phyloP scores from a whole-genome alignment of 2,329 filamentous ascomycete genomes.

The Phyllosticta ampelicida region DNA sequence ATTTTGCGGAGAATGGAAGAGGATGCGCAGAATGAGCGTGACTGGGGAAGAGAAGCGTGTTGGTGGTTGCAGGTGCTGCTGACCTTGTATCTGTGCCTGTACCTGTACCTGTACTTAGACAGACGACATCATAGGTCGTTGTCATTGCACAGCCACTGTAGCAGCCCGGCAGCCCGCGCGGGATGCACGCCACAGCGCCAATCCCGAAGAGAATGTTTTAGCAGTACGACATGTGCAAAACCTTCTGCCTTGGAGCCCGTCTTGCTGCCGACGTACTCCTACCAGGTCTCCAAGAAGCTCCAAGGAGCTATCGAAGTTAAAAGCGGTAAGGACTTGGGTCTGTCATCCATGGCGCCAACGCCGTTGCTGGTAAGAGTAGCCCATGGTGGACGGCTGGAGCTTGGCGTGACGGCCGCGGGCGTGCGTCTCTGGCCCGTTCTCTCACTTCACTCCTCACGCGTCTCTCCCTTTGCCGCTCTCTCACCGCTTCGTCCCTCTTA shows the following conservation, averaged over 20 bases:
- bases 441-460: not conserved
- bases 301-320: too few relatives aligned
- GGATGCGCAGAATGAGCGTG: not conserved
- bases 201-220: not conserved
- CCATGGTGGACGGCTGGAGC: not conserved
- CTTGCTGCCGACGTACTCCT: too few relatives aligned
- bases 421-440: not conserved
- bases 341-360: not conserved
- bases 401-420: not conserved
- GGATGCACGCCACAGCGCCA: not conserved
- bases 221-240: not conserved
- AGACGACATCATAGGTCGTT: not conserved
- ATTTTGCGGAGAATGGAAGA: slow-evolving; percentile 20
- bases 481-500: slow-evolving; percentile 1
- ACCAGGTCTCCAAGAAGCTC: too few relatives aligned
- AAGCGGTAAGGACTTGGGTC: not conserved
- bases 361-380: not conserved
- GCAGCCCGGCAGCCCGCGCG: not conserved
- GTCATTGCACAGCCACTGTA: not conserved
- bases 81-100: not conserved
- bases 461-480: not conserved
- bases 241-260: too few relatives aligned
- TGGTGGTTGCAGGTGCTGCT: not conserved
- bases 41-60: not conserved
- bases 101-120: too few relatives aligned